Percentiles rank a stretch among this genome's conserved stretches.
phyloP scores from a whole-genome alignment of 2,329 filamentous ascomycete species.

The Macrophomina pseudophaseolina region DNA sequence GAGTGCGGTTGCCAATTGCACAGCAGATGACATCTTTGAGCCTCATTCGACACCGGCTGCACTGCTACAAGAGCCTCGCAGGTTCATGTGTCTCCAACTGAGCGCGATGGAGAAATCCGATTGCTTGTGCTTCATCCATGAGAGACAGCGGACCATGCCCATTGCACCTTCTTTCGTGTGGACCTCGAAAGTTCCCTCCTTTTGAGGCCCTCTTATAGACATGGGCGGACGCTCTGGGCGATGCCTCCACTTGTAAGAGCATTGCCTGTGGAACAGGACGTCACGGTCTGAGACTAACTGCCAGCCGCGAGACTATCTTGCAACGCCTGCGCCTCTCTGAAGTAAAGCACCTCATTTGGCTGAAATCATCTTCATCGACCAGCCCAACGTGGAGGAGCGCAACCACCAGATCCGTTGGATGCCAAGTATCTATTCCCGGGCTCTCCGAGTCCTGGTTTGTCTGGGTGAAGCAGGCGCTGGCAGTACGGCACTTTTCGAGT shows the following conservation, averaged over 20 bases:
- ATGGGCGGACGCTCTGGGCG: not conserved
- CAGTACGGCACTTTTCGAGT: not conserved
- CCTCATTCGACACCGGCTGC: too few species aligned
- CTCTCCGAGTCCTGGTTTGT: not conserved
- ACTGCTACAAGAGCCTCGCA: not conserved
- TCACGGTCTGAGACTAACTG: not conserved
- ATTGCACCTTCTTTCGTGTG: not conserved
- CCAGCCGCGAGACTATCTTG: not conserved
- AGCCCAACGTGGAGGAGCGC: not conserved
- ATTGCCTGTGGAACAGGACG: not conserved
- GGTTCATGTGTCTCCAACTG: not conserved
- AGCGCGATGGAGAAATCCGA: not conserved
- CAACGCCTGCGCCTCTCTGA: not conserved
- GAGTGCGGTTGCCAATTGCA: too few species aligned
- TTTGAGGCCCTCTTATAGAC: slow-evolving; percentile 8
- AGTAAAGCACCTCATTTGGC: not conserved
- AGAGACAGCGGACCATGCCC: not conserved
- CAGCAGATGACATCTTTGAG: too few species aligned
- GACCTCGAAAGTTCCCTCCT: not conserved
- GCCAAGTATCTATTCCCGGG: not conserved
- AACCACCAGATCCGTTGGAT: slow-evolving; percentile 3
- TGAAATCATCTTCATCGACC: slow-evolving; percentile 4
- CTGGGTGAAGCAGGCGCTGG: not conserved
- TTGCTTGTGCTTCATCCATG: not conserved
- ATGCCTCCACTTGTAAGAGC: not conserved